Conservation (phyloP, 805 yeast genomes). For the Kuraishia piskuri region DNA sequence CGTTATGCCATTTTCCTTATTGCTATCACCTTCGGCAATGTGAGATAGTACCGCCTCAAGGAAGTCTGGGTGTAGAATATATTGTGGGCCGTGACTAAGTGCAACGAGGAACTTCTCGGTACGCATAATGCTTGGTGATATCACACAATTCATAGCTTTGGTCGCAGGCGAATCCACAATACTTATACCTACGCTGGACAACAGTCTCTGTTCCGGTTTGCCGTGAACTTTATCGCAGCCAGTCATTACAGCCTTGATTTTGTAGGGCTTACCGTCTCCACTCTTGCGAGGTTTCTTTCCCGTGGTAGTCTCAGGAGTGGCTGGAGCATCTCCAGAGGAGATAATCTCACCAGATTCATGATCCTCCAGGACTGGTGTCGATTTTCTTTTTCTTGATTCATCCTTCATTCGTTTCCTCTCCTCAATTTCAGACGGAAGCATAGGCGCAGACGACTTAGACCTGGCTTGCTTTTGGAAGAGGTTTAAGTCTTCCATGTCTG, state of each 20-base stretch:
- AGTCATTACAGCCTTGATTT: constrained; percentile 46
- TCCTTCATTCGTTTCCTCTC: constrained; percentile 11
- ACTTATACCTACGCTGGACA: constrained; percentile 50
- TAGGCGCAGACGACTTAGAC: constrained; percentile 22
- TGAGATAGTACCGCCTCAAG: constrained; percentile 34
- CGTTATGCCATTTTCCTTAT: neutral
- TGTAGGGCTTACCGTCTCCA: constrained; percentile 19
- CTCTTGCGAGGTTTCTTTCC: constrained; percentile 6
- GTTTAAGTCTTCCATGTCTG: constrained; percentile 61
- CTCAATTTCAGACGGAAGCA: constrained; percentile 1
- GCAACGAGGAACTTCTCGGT: constrained; percentile 82
- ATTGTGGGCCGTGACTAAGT: constrained; percentile 45
- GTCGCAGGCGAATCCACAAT: constrained; percentile 33
- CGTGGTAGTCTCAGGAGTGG: neutral
- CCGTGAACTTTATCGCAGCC: constrained; percentile 50
- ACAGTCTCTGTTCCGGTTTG: constrained; percentile 30
- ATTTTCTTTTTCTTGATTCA: constrained; percentile 12
- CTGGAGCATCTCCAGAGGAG: constrained; percentile 3
- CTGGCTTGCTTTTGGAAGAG: constrained; percentile 48
- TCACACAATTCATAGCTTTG: constrained; percentile 33
- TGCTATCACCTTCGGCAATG: constrained; percentile 1
- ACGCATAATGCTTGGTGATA: constrained; percentile 77
- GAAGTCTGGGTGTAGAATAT: constrained; percentile 48
- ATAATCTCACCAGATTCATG: constrained; percentile 4
- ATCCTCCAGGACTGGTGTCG: constrained; percentile 5